Percentiles rank a stretch among this genome's conserved stretches.
phyloP scores from a whole-genome alignment of 495 filamentous ascomycete species.

The Astrothelium subdiscretum region DNA sequence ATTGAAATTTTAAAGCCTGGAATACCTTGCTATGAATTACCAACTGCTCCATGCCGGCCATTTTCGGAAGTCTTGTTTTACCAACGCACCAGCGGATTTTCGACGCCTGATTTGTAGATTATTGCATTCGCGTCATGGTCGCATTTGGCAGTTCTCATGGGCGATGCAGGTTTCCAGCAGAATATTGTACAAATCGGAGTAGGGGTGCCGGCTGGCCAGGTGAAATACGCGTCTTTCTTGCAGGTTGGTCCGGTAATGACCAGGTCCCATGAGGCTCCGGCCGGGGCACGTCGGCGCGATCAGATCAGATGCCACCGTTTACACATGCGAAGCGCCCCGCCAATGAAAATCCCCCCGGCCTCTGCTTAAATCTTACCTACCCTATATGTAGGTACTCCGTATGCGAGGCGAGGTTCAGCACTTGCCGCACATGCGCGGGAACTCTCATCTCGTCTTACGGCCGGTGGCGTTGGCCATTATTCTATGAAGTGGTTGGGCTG shows the following conservation, averaged over 20 bases:
- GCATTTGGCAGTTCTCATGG: background rate
- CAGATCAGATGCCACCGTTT: background rate
- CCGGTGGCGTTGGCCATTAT: background rate
- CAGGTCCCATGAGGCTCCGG: background rate
- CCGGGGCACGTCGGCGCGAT: background rate
- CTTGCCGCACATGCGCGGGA: background rate
- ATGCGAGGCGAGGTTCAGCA: background rate
- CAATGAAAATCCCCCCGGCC: background rate
- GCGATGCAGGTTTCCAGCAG: background rate
- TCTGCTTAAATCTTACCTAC: background rate
- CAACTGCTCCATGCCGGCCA: slow-evolving; percentile 93
- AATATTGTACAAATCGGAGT: background rate
- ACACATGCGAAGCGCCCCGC: background rate
- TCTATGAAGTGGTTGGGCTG: background rate
- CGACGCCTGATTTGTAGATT: background rate
- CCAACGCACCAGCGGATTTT: background rate
- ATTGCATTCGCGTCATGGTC: background rate
- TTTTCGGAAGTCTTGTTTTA: slow-evolving; percentile 19
- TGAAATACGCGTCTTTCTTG: background rate
- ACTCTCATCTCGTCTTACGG: background rate
- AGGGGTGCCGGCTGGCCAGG: background rate
- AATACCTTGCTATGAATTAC: slow-evolving; percentile 95
- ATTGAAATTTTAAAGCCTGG: background rate
- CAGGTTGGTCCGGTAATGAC: background rate
- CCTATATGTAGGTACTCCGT: background rate